A percentile compares a stretch with the other conserved stretches of the same genome.
Conservation (phyloP, 805 yeast species). For the Metschnikowia santaceciliae region DNA sequence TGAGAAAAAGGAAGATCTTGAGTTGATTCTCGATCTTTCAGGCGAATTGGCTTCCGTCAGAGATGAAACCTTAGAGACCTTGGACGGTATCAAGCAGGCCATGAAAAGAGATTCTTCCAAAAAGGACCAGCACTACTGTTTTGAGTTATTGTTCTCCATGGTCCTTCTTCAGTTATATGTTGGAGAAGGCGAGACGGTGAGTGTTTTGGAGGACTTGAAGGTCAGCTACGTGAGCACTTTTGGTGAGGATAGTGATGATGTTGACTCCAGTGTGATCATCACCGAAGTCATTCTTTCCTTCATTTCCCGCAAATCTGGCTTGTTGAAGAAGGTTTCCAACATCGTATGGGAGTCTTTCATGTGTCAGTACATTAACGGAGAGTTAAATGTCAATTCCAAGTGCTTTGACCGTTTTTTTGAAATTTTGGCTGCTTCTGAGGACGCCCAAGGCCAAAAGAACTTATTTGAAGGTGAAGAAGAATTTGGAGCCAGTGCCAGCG, state of each 20-base stretch:
- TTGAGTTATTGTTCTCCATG: slow-evolving; percentile 75
- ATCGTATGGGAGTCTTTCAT: slow-evolving; percentile 41
- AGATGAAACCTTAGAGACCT: slow-evolving; percentile 44
- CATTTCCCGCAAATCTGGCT: slow-evolving; percentile 37
- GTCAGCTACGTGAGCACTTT: slow-evolving; percentile 51
- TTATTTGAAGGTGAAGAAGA: slow-evolving; percentile 62
- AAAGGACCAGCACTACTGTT: slow-evolving; percentile 50
- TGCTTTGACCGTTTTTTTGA: slow-evolving; percentile 35
- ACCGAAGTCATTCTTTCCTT: slow-evolving; percentile 44
- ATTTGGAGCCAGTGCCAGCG: slow-evolving; percentile 21
- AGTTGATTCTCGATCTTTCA: slow-evolving; percentile 45
- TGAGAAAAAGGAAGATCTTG: slow-evolving; percentile 20
- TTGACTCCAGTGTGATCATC: slow-evolving; percentile 30
- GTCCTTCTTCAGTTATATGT: slow-evolving; percentile 71
- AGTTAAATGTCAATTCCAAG: slow-evolving; percentile 25
- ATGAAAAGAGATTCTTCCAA: slow-evolving; percentile 17
- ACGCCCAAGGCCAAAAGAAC: slow-evolving; percentile 71
- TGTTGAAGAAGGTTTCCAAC: slow-evolving; percentile 34
- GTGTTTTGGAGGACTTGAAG: slow-evolving; percentile 68
- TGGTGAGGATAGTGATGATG: slow-evolving; percentile 24
- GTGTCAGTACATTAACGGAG: slow-evolving; percentile 29
- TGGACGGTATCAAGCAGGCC: slow-evolving; percentile 30
- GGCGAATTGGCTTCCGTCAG: slow-evolving; percentile 51
- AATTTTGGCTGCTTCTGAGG: slow-evolving; percentile 57
- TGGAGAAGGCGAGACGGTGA: slow-evolving; percentile 74